Conservation (phyloP, 768 basidiomycete species). For the Tulasnella sp. region DNA sequence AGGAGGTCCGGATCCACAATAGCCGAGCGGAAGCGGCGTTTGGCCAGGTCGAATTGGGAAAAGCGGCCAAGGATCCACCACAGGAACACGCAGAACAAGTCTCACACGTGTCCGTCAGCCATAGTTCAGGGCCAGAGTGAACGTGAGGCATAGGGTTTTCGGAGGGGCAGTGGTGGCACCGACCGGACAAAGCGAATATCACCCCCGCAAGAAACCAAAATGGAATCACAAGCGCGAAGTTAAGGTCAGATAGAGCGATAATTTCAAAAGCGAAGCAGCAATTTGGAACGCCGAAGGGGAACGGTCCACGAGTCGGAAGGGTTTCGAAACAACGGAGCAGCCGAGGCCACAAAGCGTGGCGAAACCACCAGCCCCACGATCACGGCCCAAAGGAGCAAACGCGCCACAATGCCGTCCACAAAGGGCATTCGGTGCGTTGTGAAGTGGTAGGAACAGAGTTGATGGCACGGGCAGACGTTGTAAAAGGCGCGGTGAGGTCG, state of each 20-base stretch:
- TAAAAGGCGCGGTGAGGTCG: constrained; percentile 10
- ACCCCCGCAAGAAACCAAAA: background rate
- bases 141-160: constrained; percentile 6
- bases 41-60: background rate
- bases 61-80: background rate
- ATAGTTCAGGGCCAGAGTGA: background rate
- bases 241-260: background rate
- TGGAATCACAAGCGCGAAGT: background rate
- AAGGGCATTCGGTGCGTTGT: background rate
- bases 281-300: background rate
- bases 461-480: background rate
- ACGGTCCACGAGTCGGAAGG: background rate
- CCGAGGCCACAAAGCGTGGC: background rate
- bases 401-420: background rate
- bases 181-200: background rate
- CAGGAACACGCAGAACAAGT: background rate
- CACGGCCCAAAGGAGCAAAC: constrained; percentile 15
- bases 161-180: background rate
- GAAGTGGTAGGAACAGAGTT: background rate
- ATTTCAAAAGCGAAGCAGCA: constrained; percentile 4
- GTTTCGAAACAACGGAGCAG: background rate
- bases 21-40: background rate
- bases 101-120: background rate
- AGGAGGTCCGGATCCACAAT: background rate
- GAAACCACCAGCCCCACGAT: background rate